Conservation (phyloP, 2,329 filamentous ascomycete genomes). For the Claviceps sp. region DNA sequence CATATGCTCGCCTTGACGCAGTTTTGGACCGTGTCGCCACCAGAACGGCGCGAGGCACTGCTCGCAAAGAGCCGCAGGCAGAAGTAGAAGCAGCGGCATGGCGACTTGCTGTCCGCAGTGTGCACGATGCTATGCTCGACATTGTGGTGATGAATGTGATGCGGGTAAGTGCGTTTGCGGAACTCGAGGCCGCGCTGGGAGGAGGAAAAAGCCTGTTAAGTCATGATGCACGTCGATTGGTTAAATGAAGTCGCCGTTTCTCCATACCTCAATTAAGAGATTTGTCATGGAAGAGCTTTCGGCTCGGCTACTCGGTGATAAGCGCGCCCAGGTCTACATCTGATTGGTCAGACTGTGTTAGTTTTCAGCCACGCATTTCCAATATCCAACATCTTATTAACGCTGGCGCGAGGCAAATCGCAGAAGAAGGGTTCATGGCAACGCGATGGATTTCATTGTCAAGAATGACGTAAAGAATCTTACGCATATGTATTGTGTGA, state of each 20-base stretch:
- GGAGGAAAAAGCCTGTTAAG: not conserved
- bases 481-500: not conserved
- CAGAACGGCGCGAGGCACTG: constrained; percentile 16
- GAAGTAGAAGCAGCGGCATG: constrained; percentile 29
- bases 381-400: not conserved
- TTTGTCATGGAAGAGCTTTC: constrained; percentile 21
- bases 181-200: constrained; percentile 5
- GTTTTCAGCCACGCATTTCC: not conserved
- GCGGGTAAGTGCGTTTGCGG: constrained; percentile 10
- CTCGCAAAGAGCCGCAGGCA: constrained; percentile 14
- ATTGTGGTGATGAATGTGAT: constrained; percentile 26
- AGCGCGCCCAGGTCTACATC: constrained; percentile 9
- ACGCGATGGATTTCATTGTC: not conserved
- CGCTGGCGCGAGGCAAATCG: not conserved
- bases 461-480: not conserved
- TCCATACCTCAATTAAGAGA: constrained; percentile 12
- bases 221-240: constrained; percentile 1
- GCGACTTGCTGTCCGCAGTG: constrained; percentile 62
- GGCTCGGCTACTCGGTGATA: constrained; percentile 25
- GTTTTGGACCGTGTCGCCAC: constrained; percentile 11
- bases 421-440: not conserved
- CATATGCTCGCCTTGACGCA: constrained; percentile 50
- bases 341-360: constrained; percentile 18
- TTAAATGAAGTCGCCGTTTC: constrained; percentile 1
- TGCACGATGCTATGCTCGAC: constrained; percentile 52